phyloP scores from a whole-genome alignment of 768 basidiomycete species.

The Pisolithus microcarpus region DNA sequence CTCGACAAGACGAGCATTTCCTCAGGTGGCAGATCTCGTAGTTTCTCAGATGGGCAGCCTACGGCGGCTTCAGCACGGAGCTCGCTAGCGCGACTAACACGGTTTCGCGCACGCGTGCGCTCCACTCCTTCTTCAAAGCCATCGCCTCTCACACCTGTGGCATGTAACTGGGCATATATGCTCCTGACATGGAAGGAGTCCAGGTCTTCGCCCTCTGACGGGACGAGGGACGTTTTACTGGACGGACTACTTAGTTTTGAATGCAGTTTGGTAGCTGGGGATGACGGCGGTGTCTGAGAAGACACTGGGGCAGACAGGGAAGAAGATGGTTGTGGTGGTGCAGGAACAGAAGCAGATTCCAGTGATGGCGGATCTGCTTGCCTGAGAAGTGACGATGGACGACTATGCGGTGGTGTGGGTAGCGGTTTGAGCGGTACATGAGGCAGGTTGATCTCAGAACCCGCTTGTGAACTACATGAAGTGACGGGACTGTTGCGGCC shows the following conservation, averaged over 20 bases:
- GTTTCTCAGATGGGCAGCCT: conserved; percentile 53
- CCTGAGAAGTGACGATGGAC: conserved; percentile 19
- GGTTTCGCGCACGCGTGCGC: conserved; percentile 73
- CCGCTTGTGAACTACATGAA: conserved; percentile 21
- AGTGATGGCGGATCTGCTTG: conserved; percentile 20
- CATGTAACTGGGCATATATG: conserved; percentile 86
- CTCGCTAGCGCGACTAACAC: conserved; percentile 50
- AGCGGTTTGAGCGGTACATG: conserved; percentile 13
- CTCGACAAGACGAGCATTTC: conserved; percentile 67
- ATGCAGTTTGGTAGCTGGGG: conserved; percentile 17
- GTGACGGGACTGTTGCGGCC: conserved; percentile 15
- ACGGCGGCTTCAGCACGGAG: conserved; percentile 49
- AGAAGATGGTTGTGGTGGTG: conserved; percentile 12
- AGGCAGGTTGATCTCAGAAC: conserved; percentile 13
- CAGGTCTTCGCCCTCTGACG: conserved; percentile 72
- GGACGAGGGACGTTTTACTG: conserved; percentile 57
- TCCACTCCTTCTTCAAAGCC: conserved; percentile 93
- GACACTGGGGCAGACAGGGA: conserved; percentile 24
- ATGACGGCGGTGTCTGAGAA: conserved; percentile 30
- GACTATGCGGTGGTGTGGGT: conserved; percentile 23
- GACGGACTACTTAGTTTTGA: conserved; percentile 31
- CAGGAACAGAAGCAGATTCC: conserved; percentile 14
- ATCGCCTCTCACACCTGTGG: conserved; percentile 87
- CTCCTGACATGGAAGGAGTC: conserved; percentile 79
- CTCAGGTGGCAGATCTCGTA: conserved; percentile 57